Evolutionary conservation across 345 rosid species (phyloP).

Genomic region (Populus euphratica): DNA sequence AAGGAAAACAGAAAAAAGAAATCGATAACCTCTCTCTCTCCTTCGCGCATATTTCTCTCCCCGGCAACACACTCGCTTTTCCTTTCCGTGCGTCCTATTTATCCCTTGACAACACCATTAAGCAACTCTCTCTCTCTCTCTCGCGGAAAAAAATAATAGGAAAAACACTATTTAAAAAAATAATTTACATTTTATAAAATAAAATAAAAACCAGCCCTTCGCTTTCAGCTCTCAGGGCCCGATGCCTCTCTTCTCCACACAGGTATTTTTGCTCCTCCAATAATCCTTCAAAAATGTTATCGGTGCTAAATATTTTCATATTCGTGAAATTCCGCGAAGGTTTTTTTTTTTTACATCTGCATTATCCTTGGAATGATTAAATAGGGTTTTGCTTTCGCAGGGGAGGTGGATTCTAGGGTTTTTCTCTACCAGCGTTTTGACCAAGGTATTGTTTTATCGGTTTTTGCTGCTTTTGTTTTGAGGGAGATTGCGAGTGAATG

Average conservation of each 20-base stretch:
- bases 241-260: neutral
- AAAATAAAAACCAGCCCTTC: neutral
- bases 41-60: neutral
- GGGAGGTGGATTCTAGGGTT: slow-evolving; percentile 40
- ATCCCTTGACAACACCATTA: neutral
- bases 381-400: slow-evolving; percentile 25
- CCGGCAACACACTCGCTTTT: neutral
- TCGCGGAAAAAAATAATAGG: too few species aligned
- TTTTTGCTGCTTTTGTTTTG: neutral
- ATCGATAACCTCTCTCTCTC: neutral
- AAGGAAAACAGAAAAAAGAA: neutral
- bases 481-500: neutral
- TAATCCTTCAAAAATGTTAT: neutral
- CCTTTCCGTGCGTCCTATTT: neutral
- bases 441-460: slow-evolving; percentile 8
- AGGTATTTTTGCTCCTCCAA: neutral
- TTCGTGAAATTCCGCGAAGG: neutral
- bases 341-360: slow-evolving; percentile 16
- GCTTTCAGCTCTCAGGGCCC: neutral
- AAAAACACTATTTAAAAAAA: too few species aligned
- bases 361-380: slow-evolving; percentile 24
- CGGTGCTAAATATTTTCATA: neutral
- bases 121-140: neutral
- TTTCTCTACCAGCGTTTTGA: slow-evolving; percentile 3
- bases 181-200: neutral